Conservation (phyloP, 345 rosid species). For the Gossypium rotundifolium region DNA sequence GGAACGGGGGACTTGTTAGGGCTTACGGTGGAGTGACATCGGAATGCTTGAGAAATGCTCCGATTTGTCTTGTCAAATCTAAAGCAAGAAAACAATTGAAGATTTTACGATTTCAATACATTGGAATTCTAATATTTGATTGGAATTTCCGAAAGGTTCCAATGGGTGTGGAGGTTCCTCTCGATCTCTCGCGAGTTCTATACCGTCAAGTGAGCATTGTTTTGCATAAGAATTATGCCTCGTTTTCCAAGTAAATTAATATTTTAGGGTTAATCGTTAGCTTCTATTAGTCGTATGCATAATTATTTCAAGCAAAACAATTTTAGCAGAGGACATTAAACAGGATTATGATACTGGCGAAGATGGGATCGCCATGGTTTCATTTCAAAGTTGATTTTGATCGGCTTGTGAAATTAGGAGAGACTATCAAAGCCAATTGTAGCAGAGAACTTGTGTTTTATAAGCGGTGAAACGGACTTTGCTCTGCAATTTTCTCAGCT, state of each 20-base stretch:
- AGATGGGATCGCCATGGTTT: conserved; percentile 70
- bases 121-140: neutral
- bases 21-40: conserved; percentile 85
- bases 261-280: neutral
- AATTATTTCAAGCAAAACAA: neutral
- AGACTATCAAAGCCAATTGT: conserved; percentile 32
- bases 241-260: neutral
- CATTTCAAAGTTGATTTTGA: conserved; percentile 86
- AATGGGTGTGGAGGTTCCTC: conserved; percentile 76
- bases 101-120: neutral
- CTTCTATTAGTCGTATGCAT: neutral
- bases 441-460: neutral
- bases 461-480: neutral
- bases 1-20: conserved; percentile 93
- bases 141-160: conserved; percentile 42
- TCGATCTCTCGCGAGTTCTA: conserved; percentile 69
- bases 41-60: conserved; percentile 76
- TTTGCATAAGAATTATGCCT: neutral
- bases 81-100: conserved; percentile 32
- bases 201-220: conserved; percentile 60
- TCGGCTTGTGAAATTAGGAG: conserved; percentile 59
- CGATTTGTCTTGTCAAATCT: conserved; percentile 62
- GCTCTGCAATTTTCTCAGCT: neutral
- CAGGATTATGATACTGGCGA: conserved; percentile 95
- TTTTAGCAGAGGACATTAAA: conserved; percentile 64